phyloP scores from a whole-genome alignment of 768 basidiomycete species.

The Cyathus striatus region DNA sequence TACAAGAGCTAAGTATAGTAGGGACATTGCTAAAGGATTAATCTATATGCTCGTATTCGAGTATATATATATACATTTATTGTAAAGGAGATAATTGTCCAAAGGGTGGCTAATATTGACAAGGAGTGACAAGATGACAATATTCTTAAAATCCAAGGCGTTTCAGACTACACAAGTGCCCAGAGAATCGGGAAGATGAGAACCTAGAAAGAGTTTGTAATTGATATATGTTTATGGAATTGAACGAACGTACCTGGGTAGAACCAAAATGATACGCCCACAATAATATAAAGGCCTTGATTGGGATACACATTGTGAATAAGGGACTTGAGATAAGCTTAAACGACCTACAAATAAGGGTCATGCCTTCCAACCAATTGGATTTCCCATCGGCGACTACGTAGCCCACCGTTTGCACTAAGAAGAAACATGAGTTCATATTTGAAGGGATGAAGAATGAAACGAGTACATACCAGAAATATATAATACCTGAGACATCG shows the following conservation, averaged over 20 bases:
- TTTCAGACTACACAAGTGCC: background rate
- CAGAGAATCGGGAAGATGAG: slow-evolving; percentile 12
- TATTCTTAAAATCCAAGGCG: no score
- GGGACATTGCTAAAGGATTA: no score
- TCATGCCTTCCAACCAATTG: slow-evolving; percentile 88
- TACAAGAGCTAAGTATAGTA: no score
- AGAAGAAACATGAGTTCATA: background rate
- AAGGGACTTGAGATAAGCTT: background rate
- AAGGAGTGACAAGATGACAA: no score
- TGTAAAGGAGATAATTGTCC: no score
- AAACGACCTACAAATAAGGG: slow-evolving; percentile 55
- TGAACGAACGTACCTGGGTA: slow-evolving; percentile 35
- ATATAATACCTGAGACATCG: slow-evolving; percentile 33
- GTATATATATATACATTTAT: no score
- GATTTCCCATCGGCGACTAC: slow-evolving; percentile 82
- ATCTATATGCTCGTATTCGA: no score
- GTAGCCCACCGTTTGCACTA: slow-evolving; percentile 81
- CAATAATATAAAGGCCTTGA: slow-evolving; percentile 62
- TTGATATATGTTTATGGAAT: background rate
- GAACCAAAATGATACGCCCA: slow-evolving; percentile 73
- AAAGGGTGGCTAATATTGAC: no score
- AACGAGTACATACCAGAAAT: slow-evolving; percentile 38
- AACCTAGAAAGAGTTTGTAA: slow-evolving; percentile 8
- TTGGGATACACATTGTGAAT: background rate
- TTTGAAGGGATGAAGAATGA: background rate